A percentile compares a stretch with the other conserved stretches of the same genome.
Conservation (phyloP, 208 protist genomes). For the Leishmania lainsoni region DNA sequence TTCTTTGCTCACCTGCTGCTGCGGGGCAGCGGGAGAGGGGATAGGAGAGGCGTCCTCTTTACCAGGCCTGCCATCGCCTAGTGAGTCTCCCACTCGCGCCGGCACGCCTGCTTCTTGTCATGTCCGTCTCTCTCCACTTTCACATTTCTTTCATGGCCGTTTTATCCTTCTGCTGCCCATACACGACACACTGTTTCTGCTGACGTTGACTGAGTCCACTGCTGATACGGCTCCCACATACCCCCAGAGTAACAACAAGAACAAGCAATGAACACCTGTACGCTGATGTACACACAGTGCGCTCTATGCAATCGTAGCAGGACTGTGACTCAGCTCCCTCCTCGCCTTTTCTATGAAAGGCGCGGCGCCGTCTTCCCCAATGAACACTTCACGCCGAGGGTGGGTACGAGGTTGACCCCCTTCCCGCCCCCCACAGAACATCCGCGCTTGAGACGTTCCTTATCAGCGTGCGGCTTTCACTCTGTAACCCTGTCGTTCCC, state of each 20-base stretch:
- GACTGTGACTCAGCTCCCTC: not conserved
- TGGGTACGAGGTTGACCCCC: not conserved
- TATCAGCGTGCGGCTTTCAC: not conserved
- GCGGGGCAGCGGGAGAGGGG: constrained; percentile 3
- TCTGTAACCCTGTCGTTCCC: not conserved
- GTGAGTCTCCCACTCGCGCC: not conserved
- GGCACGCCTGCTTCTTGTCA: not conserved
- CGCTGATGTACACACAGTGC: not conserved
- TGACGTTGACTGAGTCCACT: not conserved
- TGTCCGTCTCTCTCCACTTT: not conserved
- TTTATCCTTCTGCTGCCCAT: not conserved
- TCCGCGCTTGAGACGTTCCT: not conserved
- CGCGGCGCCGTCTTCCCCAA: not conserved
- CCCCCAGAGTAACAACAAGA: not conserved
- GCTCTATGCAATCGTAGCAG: not conserved
- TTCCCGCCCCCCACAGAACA: not conserved
- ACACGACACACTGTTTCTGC: not conserved
- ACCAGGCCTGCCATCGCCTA: not conserved
- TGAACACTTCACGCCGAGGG: not conserved
- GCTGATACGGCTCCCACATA: not conserved
- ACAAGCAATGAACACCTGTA: not conserved
- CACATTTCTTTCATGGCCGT: not conserved
- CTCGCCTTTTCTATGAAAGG: not conserved
- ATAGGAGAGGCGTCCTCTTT: too few relatives aligned
- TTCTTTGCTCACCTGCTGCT: constrained; percentile 7